phyloP scores from a whole-genome alignment of 2,329 filamentous ascomycete genomes.

The Elsinoe ampelina region DNA sequence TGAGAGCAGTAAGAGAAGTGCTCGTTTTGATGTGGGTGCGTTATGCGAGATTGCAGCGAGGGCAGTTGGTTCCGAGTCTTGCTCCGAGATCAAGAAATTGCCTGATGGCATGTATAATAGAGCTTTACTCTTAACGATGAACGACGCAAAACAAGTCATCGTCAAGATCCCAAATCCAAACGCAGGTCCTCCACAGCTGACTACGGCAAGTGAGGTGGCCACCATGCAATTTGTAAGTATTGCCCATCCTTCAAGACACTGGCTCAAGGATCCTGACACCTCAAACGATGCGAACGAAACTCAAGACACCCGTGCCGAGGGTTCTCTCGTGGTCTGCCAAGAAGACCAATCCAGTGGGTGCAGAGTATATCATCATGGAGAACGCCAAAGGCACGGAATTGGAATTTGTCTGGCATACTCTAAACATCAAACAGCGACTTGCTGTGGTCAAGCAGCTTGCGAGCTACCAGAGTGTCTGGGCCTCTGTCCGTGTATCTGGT shows the following conservation, averaged over 20 bases:
- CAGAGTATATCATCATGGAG: constrained; percentile 31
- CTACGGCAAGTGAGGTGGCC: constrained; percentile 31
- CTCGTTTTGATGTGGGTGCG: constrained; percentile 25
- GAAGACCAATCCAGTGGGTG: constrained; percentile 23
- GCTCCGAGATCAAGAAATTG: constrained; percentile 23
- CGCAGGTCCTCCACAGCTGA: constrained; percentile 27
- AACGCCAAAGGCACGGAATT: constrained; percentile 28
- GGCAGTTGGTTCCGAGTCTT: constrained; percentile 22
- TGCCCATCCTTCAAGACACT: not conserved
- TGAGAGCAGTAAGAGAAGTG: constrained; percentile 21
- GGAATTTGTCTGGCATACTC: constrained; percentile 24
- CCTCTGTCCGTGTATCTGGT: constrained; percentile 21
- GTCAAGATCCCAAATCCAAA: constrained; percentile 32
- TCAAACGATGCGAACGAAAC: constrained; percentile 20
- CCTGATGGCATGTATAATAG: constrained; percentile 31
- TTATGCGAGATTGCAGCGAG: constrained; percentile 23
- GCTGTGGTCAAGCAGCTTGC: constrained; percentile 24
- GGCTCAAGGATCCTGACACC: not conserved
- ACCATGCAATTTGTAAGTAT: constrained; percentile 29
- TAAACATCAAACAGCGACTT: constrained; percentile 22
- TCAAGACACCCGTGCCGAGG: constrained; percentile 27
- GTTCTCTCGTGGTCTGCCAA: constrained; percentile 28
- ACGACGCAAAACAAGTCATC: constrained; percentile 27
- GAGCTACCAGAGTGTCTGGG: constrained; percentile 22
- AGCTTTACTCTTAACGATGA: constrained; percentile 28